These are phyloP conservation scores for Chenopodium quinoa DNA, from an alignment of 148 eudicot genomes.

Conservation along the genomic window DNA sequence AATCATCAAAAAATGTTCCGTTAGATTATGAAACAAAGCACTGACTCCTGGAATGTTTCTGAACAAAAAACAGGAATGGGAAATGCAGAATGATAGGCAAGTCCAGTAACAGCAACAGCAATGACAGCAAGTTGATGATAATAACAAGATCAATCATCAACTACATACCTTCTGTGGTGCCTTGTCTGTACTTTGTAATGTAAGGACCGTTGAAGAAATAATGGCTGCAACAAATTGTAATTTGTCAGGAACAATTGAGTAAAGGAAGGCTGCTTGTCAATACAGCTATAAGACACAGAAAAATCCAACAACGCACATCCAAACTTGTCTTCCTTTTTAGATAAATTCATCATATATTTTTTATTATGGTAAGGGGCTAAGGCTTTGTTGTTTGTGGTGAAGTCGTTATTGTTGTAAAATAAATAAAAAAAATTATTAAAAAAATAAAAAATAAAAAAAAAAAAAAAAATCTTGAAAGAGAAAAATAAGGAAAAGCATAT, in stretches of 20 bases:
- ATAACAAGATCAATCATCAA: not conserved
- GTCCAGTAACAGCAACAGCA: not conserved
- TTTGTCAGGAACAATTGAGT: constrained; percentile 21
- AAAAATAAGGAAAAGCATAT: not conserved
- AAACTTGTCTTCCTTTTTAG: not conserved
- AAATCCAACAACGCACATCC: not conserved
- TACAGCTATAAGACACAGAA: not conserved
- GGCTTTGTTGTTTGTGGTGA: too few species aligned
- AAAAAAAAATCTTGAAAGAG: not conserved
- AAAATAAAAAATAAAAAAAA: too few species aligned
- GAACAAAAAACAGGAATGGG: not conserved
- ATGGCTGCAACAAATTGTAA: constrained; percentile 57
- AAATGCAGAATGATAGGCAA: not conserved
- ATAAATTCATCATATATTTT: not conserved
- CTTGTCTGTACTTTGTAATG: constrained; percentile 74
- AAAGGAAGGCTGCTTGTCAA: constrained; percentile 1
- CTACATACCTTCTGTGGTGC: constrained; percentile 56
- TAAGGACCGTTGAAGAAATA: constrained; percentile 83
- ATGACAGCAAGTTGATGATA: not conserved
- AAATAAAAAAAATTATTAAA: too few species aligned
- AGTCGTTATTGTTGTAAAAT: too few species aligned
- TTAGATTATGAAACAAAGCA: constrained; percentile 20
- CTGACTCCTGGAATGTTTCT: not conserved
- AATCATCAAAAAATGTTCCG: constrained; percentile 2
- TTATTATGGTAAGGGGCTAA: too few species aligned